Base-by-base conservation (phyloP, 1,284 basidiomycete species). In the Cystobasidium sp. region DNA sequence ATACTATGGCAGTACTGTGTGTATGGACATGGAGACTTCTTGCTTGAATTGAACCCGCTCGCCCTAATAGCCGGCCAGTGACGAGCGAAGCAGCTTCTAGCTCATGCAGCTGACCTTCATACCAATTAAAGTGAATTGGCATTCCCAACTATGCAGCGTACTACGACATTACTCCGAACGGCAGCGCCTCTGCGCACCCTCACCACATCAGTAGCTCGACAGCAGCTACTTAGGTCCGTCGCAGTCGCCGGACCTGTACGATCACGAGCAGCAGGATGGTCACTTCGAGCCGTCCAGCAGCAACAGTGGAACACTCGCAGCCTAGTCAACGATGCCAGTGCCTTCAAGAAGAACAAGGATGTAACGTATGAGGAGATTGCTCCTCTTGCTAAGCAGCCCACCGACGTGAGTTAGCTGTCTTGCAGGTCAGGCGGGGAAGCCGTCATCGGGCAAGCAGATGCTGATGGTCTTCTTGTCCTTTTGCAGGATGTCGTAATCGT, bases 301-400 rank as follows among this genome's bases (percentile, higher is more conserved):
- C 53, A 55, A 44, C 56, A 43, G 56, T 59, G 56, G 56, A 59
- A 2, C 14, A 49, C 22, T 14, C 31, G 63, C n/a, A 44, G 62
- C 47, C 55, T 64, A 20, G 49, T 73, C 44, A 44, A 47, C 16
- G 49, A 58, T 20, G 63, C 49, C 1, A 39, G 53, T 51, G 58
- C 59, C 6, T 73, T 59, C 53, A 75, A 56, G 52, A 37, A 20
- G n/a, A 75, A 75, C 58, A 61, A 75, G 18, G 37, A 68, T n/a
- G 84, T 97, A 67, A 86, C 86, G 0, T 98, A 97, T 81, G 88
- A 91, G 44, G 88, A 94, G 77, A 84, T 99, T 63, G 92, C 97
- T 83, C 89, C 90, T 1, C 88, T 88, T 78, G 93, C 93, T 0
- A 83, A 89, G 79, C 89, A 88, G 78, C 96, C 96, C 0, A 89